A percentile compares a stretch with the other conserved stretches of the same genome.
Evolutionary conservation across 192 early-diverging fungal genomes (phyloP).

Genomic region (Linnemannia schmuckeri): DNA sequence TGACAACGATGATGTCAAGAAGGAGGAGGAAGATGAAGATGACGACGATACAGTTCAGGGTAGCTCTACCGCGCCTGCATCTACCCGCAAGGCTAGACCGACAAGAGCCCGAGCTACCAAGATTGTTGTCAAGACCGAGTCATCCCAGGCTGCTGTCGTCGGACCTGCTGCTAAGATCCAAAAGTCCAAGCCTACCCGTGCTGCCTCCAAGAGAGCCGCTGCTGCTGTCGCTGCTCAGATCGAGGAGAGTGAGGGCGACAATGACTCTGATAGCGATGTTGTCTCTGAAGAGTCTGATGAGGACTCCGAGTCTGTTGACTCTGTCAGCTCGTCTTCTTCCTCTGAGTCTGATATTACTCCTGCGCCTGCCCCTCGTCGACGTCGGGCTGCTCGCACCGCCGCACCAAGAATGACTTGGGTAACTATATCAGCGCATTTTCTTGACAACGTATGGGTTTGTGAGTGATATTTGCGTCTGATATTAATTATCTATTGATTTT

Average conservation of each 20-base stretch:
- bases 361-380: not conserved
- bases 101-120: not conserved
- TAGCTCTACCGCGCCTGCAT: not conserved
- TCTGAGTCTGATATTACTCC: slow-evolving; percentile 9
- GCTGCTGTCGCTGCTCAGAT: slow-evolving; percentile 20
- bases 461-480: not conserved
- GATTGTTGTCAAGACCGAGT: not conserved
- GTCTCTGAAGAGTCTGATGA: slow-evolving; percentile 16
- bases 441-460: not conserved
- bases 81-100: not conserved
- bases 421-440: not conserved
- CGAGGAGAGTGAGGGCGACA: slow-evolving; percentile 1
- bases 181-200: slow-evolving; percentile 15
- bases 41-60: not conserved
- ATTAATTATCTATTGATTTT: not conserved
- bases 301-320: not conserved
- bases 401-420: slow-evolving; percentile 29
- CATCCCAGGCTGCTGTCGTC: not conserved
- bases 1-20: not conserved
- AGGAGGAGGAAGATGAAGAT: not conserved
- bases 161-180: not conserved
- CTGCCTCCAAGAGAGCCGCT: slow-evolving; percentile 27
- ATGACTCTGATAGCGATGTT: slow-evolving; percentile 15
- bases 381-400: not conserved
- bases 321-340: not conserved